Conservation (phyloP, 345 rosid genomes). For the Noccaea bulbosa region DNA sequence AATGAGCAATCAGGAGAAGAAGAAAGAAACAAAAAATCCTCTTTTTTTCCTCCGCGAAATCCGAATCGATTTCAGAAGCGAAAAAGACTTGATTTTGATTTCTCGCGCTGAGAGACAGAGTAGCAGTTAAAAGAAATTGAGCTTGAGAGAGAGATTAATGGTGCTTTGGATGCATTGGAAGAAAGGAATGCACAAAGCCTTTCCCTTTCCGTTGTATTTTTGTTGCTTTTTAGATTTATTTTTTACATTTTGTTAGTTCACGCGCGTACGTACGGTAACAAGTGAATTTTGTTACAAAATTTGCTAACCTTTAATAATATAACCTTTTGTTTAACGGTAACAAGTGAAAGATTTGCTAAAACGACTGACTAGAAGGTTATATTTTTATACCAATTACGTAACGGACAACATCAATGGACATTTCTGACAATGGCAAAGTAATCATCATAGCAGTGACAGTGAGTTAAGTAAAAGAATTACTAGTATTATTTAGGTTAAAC, state of each 20-base stretch:
- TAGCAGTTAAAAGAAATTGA: not conserved
- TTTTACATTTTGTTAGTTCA: not conserved
- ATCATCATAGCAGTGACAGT: too few relatives aligned
- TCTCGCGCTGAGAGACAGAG: not conserved
- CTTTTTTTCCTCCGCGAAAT: not conserved
- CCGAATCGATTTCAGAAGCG: not conserved
- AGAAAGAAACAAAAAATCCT: not conserved
- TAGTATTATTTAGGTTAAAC: too few relatives aligned
- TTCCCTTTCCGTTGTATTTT: slow-evolving; percentile 6
- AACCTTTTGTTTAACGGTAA: slow-evolving; percentile 62
- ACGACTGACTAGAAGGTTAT: not conserved
- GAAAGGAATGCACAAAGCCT: slow-evolving; percentile 52
- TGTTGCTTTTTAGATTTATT: not conserved
- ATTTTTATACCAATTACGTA: not conserved
- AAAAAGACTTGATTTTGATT: slow-evolving; percentile 21
- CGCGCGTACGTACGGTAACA: too few relatives aligned
- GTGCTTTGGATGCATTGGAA: slow-evolving; percentile 59
- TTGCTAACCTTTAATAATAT: too few relatives aligned
- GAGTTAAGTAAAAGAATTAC: too few relatives aligned
- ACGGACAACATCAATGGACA: not conserved
- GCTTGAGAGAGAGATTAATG: slow-evolving; percentile 18
- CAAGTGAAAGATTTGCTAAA: slow-evolving; percentile 26
- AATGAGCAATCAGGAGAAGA: slow-evolving; percentile 1
- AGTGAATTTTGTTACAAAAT: too few relatives aligned
- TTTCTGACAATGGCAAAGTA: too few relatives aligned